Evolutionary conservation across 352 stramenopile species (phyloP), one percentile per base, ranked within the genome.

Genomic region (Phytopythium vexans): DNA sequence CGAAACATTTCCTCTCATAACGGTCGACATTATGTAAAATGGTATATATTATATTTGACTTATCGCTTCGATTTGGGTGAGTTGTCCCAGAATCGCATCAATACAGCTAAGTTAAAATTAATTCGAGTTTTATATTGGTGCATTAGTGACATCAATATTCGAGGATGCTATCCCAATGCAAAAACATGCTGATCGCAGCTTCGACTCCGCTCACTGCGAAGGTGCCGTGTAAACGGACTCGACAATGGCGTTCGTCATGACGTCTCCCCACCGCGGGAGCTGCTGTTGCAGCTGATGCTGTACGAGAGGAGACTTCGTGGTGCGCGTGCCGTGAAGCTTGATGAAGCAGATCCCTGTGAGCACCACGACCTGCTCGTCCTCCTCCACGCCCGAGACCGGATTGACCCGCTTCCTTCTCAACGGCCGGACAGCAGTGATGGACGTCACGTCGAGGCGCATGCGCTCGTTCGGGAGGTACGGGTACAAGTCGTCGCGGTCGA

Each of bases 181-280:
- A 1, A 27, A 27, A 1, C 21, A 27, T 27, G 21, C 21, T 27
- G 21, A 27, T 27, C 21, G 21, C 21, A 27, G 1, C 21, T 27
- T 27, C 21, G 21, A 27, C 21, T 27, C 21, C 21, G 21, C 21
- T 27, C 21, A 27, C 21, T 27, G 21, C 21, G 21, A 27, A 27
- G 21, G 21, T 2, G 21, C 21, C 21, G 21, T 27, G 38, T 54
- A n/a, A 60, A 60, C 44, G 54, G 48, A 43, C 9, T 60, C 3
- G 32, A 52, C 6, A 38, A 60, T 40, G 58, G 57, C 50, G 16
- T 6, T n/a, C 37, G 41, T 15, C 58, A 82, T 79, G n/a, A 70
- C 68, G 32, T 80, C 71, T 4, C 69, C 61, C 68, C 69, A 82
- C 21, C 69, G 66, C 1, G 60, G 60, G 14, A 78, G 52, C 44